These are phyloP conservation scores for Chlorella sp. DNA, from an alignment of 139 green algal species.

Conservation along the genomic window DNA sequence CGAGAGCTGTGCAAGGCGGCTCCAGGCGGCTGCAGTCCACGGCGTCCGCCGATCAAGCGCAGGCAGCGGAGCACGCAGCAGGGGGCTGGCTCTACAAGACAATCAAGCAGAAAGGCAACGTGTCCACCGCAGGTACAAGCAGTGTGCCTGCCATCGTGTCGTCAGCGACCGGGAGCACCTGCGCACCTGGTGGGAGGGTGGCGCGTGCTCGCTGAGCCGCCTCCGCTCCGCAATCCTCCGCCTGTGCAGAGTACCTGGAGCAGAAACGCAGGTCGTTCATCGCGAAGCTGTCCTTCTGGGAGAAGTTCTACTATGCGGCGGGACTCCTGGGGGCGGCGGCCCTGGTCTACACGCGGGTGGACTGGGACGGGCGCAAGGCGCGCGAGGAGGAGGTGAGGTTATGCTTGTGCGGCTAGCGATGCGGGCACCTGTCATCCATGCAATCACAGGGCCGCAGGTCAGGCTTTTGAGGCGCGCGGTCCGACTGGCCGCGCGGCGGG, in stretches of 20 bases:
- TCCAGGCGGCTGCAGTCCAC: neutral
- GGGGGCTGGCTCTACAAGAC: neutral
- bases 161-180: neutral
- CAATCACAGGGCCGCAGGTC: too few species aligned
- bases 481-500: too few species aligned
- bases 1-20: neutral
- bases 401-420: too few species aligned
- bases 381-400: slow-evolving; percentile 2
- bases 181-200: too few species aligned
- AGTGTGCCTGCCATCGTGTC: neutral
- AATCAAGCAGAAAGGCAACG: slow-evolving; percentile 9
- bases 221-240: too few species aligned
- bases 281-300: slow-evolving; percentile 9
- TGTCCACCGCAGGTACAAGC: neutral
- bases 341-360: neutral
- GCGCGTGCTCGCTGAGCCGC: too few species aligned
- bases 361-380: slow-evolving; percentile 12
- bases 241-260: slow-evolving; percentile 6
- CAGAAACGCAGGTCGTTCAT: slow-evolving; percentile 1
- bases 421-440: too few species aligned
- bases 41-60: too few species aligned
- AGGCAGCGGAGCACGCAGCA: too few species aligned
- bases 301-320: slow-evolving; percentile 12
- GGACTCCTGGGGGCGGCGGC: neutral
- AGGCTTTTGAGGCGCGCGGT: too few species aligned